Evolutionary conservation across 441 rosid species (phyloP).

Genomic region (Pelargonium australe): DNA sequence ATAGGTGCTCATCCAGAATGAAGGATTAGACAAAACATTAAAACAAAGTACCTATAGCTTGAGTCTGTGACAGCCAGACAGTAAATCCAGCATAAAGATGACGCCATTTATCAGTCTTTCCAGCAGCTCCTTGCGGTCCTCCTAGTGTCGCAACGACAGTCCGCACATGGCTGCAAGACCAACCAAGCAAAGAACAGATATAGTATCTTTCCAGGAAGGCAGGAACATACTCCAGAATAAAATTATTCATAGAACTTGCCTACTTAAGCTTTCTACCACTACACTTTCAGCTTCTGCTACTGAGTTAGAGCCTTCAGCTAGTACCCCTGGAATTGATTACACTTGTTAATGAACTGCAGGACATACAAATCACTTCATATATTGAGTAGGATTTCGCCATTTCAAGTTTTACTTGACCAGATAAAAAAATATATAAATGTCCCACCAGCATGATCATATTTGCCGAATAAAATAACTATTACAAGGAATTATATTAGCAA

Average conservation of each 20-base stretch:
- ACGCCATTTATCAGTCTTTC: slow-evolving; percentile 54
- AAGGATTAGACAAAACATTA: slow-evolving; percentile 12
- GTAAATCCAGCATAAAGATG: slow-evolving; percentile 85
- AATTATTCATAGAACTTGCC: slow-evolving; percentile 32
- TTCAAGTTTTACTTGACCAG: background rate
- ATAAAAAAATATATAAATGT: background rate
- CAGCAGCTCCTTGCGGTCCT: slow-evolving; percentile 69
- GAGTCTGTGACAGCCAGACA: slow-evolving; percentile 75
- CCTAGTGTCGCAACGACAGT: slow-evolving; percentile 82
- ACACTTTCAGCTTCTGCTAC: slow-evolving; percentile 68
- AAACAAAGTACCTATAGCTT: slow-evolving; percentile 49
- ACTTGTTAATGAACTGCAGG: slow-evolving; percentile 29
- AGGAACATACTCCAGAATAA: background rate
- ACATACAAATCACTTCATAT: slow-evolving; percentile 15
- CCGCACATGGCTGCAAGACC: slow-evolving; percentile 66
- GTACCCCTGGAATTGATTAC: slow-evolving; percentile 53
- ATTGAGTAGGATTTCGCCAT: background rate
- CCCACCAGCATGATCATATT: background rate
- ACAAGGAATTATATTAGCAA: background rate
- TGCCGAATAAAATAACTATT: slow-evolving; percentile 5
- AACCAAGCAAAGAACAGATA: slow-evolving; percentile 15
- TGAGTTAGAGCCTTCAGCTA: slow-evolving; percentile 55
- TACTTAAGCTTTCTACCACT: slow-evolving; percentile 72
- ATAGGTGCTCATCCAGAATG: background rate
- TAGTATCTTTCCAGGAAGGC: background rate